A percentile compares a stretch with the other conserved stretches of the same genome.
phyloP scores from a whole-genome alignment of 2,329 filamentous ascomycete species.

The Fonsecaea monophora region DNA sequence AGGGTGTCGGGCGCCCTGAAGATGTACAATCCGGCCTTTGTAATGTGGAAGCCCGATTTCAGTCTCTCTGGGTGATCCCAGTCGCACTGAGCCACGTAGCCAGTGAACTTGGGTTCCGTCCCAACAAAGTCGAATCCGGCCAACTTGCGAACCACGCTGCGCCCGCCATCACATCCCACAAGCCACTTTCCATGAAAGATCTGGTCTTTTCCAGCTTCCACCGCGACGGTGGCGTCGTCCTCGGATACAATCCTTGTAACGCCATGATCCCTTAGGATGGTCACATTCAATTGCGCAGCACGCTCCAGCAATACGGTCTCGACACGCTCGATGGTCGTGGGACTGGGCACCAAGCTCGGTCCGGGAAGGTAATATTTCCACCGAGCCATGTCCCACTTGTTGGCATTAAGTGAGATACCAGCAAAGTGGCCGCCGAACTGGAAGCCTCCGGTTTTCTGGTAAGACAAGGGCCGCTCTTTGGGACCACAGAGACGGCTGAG shows the following conservation, averaged over 20 bases:
- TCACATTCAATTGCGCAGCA: slow-evolving; percentile 32
- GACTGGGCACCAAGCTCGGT: slow-evolving; percentile 19
- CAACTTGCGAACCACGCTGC: slow-evolving; percentile 48
- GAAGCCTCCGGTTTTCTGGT: slow-evolving; percentile 39
- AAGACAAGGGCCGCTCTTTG: slow-evolving; percentile 20
- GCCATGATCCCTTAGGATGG: slow-evolving; percentile 41
- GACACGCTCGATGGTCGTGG: slow-evolving; percentile 36
- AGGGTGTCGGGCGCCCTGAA: slow-evolving; percentile 36
- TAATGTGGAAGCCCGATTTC: slow-evolving; percentile 40
- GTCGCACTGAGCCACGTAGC: slow-evolving; percentile 46
- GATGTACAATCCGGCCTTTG: slow-evolving; percentile 43
- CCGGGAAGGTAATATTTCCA: slow-evolving; percentile 29
- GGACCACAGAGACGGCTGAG: slow-evolving; percentile 42
- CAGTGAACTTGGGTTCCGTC: slow-evolving; percentile 48
- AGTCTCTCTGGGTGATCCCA: slow-evolving; percentile 44
- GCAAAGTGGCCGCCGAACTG: slow-evolving; percentile 46
- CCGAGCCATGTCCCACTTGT: slow-evolving; percentile 46
- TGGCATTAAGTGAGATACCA: slow-evolving; percentile 42
- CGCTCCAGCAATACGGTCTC: slow-evolving; percentile 34
- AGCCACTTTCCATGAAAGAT: slow-evolving; percentile 47
- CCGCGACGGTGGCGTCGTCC: slow-evolving; percentile 22
- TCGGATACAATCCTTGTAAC: slow-evolving; percentile 37
- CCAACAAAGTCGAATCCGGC: slow-evolving; percentile 49
- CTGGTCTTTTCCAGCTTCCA: slow-evolving; percentile 26
- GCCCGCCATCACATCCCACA: slow-evolving; percentile 53